A percentile compares a stretch with the other conserved stretches of the same genome.
Conservation (phyloP, 352 stramenopile species). For the Globisporangium irregulare region DNA sequence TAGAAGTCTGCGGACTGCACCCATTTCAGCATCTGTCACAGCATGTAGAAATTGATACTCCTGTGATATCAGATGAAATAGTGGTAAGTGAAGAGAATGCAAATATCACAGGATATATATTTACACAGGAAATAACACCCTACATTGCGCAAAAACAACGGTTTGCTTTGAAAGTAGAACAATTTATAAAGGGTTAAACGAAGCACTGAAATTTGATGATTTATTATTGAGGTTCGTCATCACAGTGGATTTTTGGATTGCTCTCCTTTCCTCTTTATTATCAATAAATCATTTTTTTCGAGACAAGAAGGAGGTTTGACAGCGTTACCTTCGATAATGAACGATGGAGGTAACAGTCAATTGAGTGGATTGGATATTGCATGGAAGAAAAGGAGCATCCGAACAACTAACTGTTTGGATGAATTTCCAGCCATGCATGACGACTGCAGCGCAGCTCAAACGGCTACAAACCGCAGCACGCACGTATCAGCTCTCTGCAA, state of each 20-base stretch:
- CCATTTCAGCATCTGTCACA: not conserved
- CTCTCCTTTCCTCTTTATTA: not conserved
- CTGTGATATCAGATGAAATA: not conserved
- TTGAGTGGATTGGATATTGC: not conserved
- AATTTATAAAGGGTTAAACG: too few relatives aligned
- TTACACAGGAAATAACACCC: not conserved
- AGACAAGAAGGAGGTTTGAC: not conserved
- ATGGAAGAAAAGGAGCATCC: not conserved
- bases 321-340: not conserved
- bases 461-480: not conserved
- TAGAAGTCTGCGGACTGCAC: not conserved
- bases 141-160: too few relatives aligned
- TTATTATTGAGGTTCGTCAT: not conserved
- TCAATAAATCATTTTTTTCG: not conserved
- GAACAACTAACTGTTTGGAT: not conserved
- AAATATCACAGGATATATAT: not conserved
- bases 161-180: too few relatives aligned
- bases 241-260: slow-evolving; percentile 3
- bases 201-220: too few relatives aligned
- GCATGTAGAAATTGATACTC: not conserved
- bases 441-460: not conserved
- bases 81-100: not conserved
- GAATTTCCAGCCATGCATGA: not conserved
- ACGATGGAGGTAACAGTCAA: not conserved
- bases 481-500: not conserved